These are phyloP conservation scores for Lenwebbia sp. DNA, from an alignment of 345 rosid species.

Conservation along the genomic window DNA sequence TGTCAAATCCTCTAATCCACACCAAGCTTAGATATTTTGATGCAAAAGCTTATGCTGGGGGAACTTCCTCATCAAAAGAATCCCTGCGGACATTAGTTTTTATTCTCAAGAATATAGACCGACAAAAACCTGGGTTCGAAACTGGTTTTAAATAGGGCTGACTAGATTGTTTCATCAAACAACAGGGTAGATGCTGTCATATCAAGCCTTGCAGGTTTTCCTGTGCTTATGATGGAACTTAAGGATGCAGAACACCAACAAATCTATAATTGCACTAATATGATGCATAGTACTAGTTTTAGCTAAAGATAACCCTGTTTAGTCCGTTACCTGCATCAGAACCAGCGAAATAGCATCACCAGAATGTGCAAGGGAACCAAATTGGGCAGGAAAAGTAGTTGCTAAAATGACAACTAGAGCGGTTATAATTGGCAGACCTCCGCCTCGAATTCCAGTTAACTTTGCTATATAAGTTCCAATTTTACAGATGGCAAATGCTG, in stretches of 20 bases:
- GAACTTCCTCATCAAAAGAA: background rate
- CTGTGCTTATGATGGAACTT: background rate
- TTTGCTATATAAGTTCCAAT: conserved; percentile 31
- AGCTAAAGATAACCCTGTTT: background rate
- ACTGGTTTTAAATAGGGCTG: background rate
- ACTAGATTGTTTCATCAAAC: background rate
- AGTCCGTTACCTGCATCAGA: conserved; percentile 63
- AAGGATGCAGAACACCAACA: background rate
- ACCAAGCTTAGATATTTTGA: background rate
- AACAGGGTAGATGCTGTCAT: background rate
- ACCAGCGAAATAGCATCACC: conserved; percentile 56
- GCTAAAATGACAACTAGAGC: conserved; percentile 53
- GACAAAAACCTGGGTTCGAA: background rate
- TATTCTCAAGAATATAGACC: background rate
- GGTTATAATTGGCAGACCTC: conserved; percentile 53
- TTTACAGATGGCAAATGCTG: conserved; percentile 64
- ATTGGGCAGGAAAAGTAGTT: conserved; percentile 49
- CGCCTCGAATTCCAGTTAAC: conserved; percentile 51
- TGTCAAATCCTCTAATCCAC: background rate
- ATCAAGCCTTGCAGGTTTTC: background rate
- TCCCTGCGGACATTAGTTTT: background rate
- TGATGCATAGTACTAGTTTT: background rate
- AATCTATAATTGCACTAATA: background rate
- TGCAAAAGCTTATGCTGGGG: background rate
- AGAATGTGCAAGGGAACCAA: conserved; percentile 51